These are phyloP conservation scores for Aspergillus mulundensis DNA, from an alignment of 495 filamentous ascomycete species.

Conservation along the genomic window DNA sequence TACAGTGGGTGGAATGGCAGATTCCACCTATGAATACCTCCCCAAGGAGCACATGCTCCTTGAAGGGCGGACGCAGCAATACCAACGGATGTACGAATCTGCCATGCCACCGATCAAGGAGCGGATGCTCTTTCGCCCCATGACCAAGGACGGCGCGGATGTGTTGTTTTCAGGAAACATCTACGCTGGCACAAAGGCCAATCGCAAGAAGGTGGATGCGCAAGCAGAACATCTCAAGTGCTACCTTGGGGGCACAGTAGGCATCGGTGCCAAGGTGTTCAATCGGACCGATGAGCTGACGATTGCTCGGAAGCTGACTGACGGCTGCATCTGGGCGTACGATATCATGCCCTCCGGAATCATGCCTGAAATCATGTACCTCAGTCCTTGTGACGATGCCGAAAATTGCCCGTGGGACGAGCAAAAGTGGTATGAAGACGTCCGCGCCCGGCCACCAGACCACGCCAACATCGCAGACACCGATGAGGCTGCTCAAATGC, in stretches of 20 bases:
- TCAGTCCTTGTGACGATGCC: slow-evolving; percentile 45
- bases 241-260: slow-evolving; percentile 60
- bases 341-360: slow-evolving; percentile 53
- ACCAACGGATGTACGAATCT: slow-evolving; percentile 72
- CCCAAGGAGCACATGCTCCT: slow-evolving; percentile 79
- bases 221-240: slow-evolving; percentile 56
- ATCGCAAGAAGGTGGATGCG: slow-evolving; percentile 32
- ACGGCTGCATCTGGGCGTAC: slow-evolving; percentile 60
- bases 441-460: slow-evolving; percentile 23
- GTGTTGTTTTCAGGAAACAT: slow-evolving; percentile 70
- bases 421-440: slow-evolving; percentile 41
- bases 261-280: slow-evolving; percentile 57
- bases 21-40: slow-evolving; percentile 94
- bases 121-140: slow-evolving; percentile 74
- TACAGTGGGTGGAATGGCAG: slow-evolving; percentile 81
- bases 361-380: slow-evolving; percentile 57
- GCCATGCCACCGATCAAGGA: slow-evolving; percentile 67
- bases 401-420: slow-evolving; percentile 55
- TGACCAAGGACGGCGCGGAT: slow-evolving; percentile 70
- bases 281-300: slow-evolving; percentile 50
- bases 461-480: slow-evolving; percentile 21
- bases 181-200: slow-evolving; percentile 16
- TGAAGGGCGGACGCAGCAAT: slow-evolving; percentile 73
- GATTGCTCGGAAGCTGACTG: slow-evolving; percentile 51
- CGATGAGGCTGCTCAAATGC: slow-evolving; percentile 32